phyloP scores from a whole-genome alignment of 2,329 filamentous ascomycete genomes.

The Xylariaceae sp. region DNA sequence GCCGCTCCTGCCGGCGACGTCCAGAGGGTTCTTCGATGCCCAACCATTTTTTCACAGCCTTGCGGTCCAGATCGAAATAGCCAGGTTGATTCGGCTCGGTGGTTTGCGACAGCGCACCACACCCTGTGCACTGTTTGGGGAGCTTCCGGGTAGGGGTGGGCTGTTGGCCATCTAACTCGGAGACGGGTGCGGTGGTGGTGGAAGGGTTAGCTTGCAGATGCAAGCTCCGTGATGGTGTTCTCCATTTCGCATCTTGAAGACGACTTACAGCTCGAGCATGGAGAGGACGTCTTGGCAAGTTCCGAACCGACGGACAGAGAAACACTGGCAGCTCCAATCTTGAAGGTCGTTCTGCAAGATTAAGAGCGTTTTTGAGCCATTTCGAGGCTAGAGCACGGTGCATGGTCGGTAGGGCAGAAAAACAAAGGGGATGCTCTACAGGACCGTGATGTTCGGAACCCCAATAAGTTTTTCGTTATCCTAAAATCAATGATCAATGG shows the following conservation, averaged over 20 bases:
- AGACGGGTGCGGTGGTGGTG: slow-evolving; percentile 1
- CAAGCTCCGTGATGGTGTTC: slow-evolving; percentile 23
- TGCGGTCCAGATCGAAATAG: slow-evolving; percentile 50
- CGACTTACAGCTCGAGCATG: slow-evolving; percentile 6
- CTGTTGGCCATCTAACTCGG: slow-evolving; percentile 1
- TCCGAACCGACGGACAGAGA: slow-evolving; percentile 40
- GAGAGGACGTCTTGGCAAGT: slow-evolving; percentile 7
- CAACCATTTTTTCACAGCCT: slow-evolving; percentile 46
- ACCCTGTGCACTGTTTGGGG: slow-evolving; percentile 57
- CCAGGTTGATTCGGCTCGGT: slow-evolving; percentile 45
- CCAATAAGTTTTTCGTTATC: no score
- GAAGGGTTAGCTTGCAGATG: slow-evolving; percentile 24
- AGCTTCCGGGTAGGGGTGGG: slow-evolving; percentile 30
- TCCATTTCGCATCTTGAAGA: slow-evolving; percentile 20
- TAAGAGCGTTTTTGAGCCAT: slow-evolving; percentile 40
- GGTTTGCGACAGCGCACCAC: slow-evolving; percentile 59
- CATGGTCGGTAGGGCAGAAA: slow-evolving; percentile 29
- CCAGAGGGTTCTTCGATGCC: slow-evolving; percentile 26
- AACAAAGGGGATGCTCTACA: slow-evolving; percentile 3
- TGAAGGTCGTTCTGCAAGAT: slow-evolving; percentile 35
- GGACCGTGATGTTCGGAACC: no score
- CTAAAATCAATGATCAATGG: no score
- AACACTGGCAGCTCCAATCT: slow-evolving; percentile 40
- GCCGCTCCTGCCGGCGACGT: slow-evolving; percentile 20
- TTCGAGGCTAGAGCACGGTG: slow-evolving; percentile 39